phyloP scores from a whole-genome alignment of 1,284 basidiomycete species.

The Mycosarcoma maydis region DNA sequence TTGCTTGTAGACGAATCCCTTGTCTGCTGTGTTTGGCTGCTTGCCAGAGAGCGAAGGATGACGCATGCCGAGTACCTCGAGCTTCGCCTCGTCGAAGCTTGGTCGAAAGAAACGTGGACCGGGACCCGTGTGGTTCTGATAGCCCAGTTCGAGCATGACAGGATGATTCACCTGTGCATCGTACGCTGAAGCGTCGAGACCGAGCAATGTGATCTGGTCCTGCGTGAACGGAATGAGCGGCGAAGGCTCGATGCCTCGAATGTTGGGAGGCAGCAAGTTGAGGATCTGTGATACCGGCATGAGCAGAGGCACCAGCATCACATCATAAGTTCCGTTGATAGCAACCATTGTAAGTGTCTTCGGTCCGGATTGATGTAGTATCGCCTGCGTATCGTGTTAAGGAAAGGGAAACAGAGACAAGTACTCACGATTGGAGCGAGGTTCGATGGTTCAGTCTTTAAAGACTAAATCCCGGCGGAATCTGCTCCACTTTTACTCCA shows the following conservation, averaged over 20 bases:
- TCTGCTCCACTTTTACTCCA: too few species aligned
- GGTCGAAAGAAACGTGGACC: slow-evolving; percentile 39
- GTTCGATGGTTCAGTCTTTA: too few species aligned
- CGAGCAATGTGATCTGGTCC: slow-evolving; percentile 28
- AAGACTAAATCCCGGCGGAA: too few species aligned
- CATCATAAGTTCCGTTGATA: slow-evolving; percentile 49
- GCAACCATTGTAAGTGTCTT: slow-evolving; percentile 23
- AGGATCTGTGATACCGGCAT: slow-evolving; percentile 40
- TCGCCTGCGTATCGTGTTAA: too few species aligned
- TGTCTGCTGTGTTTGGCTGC: slow-evolving; percentile 28
- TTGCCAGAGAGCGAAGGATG: slow-evolving; percentile 26
- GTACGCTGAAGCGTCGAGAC: slow-evolving; percentile 17
- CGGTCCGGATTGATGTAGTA: too few species aligned
- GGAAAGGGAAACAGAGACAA: too few species aligned
- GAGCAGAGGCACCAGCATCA: slow-evolving; percentile 40
- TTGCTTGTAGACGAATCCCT: slow-evolving; percentile 44
- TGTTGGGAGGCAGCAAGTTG: slow-evolving; percentile 41
- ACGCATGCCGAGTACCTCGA: slow-evolving; percentile 41
- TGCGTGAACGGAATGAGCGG: slow-evolving; percentile 36
- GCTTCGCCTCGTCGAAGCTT: slow-evolving; percentile 48
- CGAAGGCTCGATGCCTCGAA: slow-evolving; percentile 36
- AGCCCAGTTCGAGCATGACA: slow-evolving; percentile 46
- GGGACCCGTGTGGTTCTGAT: slow-evolving; percentile 41
- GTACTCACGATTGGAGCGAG: too few species aligned
- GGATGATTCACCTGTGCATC: slow-evolving; percentile 33